A percentile compares a stretch with the other conserved stretches of the same genome.
These are phyloP conservation scores for Daldinia childiae DNA, from an alignment of 495 filamentous ascomycete genomes.

Conservation along the genomic window DNA sequence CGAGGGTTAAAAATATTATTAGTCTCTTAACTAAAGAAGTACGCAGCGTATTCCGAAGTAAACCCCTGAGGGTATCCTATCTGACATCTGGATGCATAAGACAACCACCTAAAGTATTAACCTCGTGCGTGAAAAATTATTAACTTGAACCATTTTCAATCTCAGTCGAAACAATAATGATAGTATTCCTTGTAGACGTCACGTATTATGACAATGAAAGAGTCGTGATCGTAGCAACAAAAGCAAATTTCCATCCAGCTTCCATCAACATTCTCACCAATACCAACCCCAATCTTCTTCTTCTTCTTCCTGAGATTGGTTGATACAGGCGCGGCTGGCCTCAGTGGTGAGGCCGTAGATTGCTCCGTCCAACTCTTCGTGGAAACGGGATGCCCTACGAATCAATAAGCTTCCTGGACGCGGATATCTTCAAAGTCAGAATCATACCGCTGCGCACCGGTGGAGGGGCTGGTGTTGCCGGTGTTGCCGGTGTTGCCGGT, in stretches of 20 bases:
- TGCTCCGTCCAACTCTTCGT: not conserved
- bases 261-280: not conserved
- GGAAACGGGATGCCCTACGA: not conserved
- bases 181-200: not conserved
- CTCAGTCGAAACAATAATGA: not conserved
- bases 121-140: not conserved
- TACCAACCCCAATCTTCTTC: not conserved
- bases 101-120: not conserved
- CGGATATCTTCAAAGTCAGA: too few relatives aligned
- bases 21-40: not conserved
- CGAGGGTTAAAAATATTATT: not conserved
- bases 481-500: too few relatives aligned
- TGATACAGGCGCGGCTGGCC: not conserved
- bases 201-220: not conserved
- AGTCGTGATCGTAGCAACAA: not conserved
- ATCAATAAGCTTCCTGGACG: not conserved
- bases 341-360: not conserved
- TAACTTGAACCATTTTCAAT: not conserved
- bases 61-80: not conserved
- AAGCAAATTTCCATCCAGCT: not conserved
- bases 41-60: not conserved
- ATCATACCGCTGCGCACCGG: too few relatives aligned
- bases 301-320: not conserved
- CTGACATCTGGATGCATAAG: not conserved
- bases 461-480: too few relatives aligned